Conservation (phyloP, 116 monocot species). For the Posidonia oceanica region DNA sequence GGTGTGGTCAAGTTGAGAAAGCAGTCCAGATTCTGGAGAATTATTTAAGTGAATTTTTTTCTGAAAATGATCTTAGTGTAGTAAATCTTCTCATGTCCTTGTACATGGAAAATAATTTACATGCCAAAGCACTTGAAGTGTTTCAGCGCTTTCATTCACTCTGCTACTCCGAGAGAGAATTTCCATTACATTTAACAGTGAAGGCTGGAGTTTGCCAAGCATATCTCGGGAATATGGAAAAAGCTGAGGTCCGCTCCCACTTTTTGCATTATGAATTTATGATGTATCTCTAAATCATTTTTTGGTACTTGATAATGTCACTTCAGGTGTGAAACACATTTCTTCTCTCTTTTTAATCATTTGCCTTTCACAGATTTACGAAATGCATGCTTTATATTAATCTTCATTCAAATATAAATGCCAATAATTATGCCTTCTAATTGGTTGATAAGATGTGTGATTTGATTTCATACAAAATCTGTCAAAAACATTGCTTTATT, state of each 20-base stretch:
- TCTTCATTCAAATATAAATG: too few species aligned
- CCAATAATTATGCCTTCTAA: too few species aligned
- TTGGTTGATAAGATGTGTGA: too few species aligned
- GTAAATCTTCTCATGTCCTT: constrained; percentile 47
- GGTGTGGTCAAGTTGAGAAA: constrained; percentile 50
- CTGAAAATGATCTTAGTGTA: constrained; percentile 33
- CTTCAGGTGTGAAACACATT: too few species aligned
- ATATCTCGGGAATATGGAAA: constrained; percentile 61
- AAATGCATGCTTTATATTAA: too few species aligned
- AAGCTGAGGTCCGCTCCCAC: constrained; percentile 42
- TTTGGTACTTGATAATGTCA: too few species aligned
- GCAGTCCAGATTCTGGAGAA: constrained; percentile 60
- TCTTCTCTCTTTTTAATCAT: too few species aligned
- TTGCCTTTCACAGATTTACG: too few species aligned
- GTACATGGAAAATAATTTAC: constrained; percentile 41
- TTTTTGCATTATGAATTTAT: too few species aligned
- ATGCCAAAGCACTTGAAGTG: constrained; percentile 50
- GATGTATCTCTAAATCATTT: too few species aligned
- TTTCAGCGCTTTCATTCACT: constrained; percentile 29
- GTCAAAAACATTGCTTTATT: too few species aligned
- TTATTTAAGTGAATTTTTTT: constrained; percentile 31
- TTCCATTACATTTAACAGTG: constrained; percentile 34
- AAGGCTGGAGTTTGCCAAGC: constrained; percentile 70
- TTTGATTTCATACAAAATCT: too few species aligned
- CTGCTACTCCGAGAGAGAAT: constrained; percentile 14